These are phyloP conservation scores for Lipomyces oligophaga DNA, from an alignment of 805 yeast species.

Conservation along the genomic window DNA sequence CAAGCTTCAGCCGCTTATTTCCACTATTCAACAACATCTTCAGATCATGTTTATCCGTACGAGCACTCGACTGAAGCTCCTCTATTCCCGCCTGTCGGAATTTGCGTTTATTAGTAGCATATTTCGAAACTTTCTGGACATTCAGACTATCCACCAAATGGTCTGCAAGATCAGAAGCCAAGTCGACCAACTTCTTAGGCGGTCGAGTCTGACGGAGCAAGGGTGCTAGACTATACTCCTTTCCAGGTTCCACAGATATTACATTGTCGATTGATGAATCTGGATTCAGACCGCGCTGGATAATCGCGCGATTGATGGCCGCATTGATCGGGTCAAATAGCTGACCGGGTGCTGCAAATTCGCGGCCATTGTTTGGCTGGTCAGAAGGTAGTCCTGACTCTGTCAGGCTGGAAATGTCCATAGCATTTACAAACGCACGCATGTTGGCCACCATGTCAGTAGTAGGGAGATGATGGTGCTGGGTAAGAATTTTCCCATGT, in stretches of 20 bases:
- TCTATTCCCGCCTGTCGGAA: conserved; percentile 3
- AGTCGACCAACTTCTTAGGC: conserved; percentile 12
- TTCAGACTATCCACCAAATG: conserved; percentile 6
- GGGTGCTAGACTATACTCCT: no score
- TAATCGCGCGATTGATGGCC: conserved; percentile 30
- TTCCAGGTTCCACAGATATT: no score
- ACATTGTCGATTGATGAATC: conserved; percentile 33
- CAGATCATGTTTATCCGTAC: no score
- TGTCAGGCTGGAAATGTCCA: conserved; percentile 42
- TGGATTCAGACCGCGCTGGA: conserved; percentile 37
- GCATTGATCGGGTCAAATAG: conserved; percentile 34
- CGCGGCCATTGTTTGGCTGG: conserved; percentile 24
- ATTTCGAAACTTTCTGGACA: conserved; percentile 19
- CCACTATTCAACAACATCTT: no score
- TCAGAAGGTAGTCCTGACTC: conserved; percentile 19
- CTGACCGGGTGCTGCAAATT: conserved; percentile 32
- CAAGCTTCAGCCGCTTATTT: no score
- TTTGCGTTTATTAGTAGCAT: conserved; percentile 17
- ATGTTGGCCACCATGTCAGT: conserved; percentile 42
- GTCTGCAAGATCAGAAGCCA: conserved; percentile 5
- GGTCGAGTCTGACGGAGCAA: conserved; percentile 1
- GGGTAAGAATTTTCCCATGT: conserved; percentile 35
- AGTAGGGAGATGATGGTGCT: conserved; percentile 38
- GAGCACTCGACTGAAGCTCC: conserved; percentile 6
- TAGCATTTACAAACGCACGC: conserved; percentile 44